A percentile compares a stretch with the other conserved stretches of the same genome.
These are phyloP conservation scores for Dictyostelium discoideum DNA, from an alignment of 78 protist genomes.

Conservation along the genomic window DNA sequence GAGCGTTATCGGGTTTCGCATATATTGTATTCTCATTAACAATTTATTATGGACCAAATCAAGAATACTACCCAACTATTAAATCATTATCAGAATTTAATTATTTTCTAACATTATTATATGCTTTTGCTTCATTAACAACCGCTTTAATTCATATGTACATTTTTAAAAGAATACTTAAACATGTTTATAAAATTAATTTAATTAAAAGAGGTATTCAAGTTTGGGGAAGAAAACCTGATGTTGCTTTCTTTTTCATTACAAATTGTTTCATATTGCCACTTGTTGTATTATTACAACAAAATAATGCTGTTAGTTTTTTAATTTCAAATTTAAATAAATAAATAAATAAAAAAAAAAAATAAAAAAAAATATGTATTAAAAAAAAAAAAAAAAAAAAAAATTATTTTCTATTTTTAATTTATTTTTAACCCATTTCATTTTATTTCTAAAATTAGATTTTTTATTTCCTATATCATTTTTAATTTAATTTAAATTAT, in stretches of 20 bases:
- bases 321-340: neutral
- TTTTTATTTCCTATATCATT: no score
- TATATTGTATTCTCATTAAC: conserved; percentile 34
- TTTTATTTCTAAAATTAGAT: no score
- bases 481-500: no score
- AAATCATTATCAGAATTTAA: neutral
- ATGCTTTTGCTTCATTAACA: conserved; percentile 31
- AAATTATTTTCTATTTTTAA: neutral
- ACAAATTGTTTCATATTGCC: conserved; percentile 55
- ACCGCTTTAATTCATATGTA: conserved; percentile 38
- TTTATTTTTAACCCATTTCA: neutral
- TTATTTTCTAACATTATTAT: conserved; percentile 31
- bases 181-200: conserved; percentile 12
- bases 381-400: neutral
- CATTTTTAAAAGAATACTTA: neutral
- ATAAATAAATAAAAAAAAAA: neutral
- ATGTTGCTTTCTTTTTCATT: conserved; percentile 52
- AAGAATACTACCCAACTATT: conserved; percentile 20
- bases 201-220: conserved; percentile 9
- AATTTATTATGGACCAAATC: conserved; percentile 57
- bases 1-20: conserved; percentile 24
- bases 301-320: conserved; percentile 50
- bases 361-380: neutral
- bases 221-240: conserved; percentile 60
- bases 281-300: conserved; percentile 44